These are phyloP conservation scores for Talaromyces sp. DNA, from an alignment of 2,329 filamentous ascomycete species.

Conservation along the genomic window DNA sequence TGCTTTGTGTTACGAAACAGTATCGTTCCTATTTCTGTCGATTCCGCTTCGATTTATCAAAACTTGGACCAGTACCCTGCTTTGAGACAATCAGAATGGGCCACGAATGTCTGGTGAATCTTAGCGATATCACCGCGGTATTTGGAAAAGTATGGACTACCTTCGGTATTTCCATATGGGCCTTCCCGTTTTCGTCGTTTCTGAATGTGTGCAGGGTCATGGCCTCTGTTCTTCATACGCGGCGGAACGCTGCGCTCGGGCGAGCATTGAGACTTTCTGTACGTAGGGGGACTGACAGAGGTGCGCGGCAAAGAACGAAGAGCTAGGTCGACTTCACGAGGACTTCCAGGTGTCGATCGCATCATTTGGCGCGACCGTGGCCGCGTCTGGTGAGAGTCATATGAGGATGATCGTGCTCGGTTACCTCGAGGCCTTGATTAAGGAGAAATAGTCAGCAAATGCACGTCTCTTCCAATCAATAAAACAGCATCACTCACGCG, in stretches of 20 bases:
- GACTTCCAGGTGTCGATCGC: not conserved
- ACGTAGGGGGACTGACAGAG: not conserved
- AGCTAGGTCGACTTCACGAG: not conserved
- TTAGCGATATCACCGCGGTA: not conserved
- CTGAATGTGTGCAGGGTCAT: not conserved
- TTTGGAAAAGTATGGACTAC: not conserved
- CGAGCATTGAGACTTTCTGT: not conserved
- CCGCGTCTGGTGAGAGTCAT: conserved; percentile 5
- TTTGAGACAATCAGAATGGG: not conserved
- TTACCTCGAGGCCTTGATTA: conserved; percentile 25
- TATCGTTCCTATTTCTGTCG: not conserved
- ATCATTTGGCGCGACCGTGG: not conserved
- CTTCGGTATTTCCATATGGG: not conserved
- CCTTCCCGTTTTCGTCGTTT: not conserved
- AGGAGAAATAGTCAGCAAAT: conserved; percentile 9
- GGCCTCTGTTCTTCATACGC: not conserved
- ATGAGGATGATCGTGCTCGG: conserved; percentile 10
- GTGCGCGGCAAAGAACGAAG: not conserved
- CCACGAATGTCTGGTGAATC: not conserved
- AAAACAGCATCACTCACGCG: conserved; percentile 55
- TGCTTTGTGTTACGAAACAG: too few species aligned
- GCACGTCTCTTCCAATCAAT: not conserved
- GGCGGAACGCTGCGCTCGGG: not conserved
- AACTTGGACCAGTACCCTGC: not conserved
- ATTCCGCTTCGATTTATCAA: not conserved